Evolutionary conservation across 345 rosid species (phyloP).

Genomic region (Pistacia vera): DNA sequence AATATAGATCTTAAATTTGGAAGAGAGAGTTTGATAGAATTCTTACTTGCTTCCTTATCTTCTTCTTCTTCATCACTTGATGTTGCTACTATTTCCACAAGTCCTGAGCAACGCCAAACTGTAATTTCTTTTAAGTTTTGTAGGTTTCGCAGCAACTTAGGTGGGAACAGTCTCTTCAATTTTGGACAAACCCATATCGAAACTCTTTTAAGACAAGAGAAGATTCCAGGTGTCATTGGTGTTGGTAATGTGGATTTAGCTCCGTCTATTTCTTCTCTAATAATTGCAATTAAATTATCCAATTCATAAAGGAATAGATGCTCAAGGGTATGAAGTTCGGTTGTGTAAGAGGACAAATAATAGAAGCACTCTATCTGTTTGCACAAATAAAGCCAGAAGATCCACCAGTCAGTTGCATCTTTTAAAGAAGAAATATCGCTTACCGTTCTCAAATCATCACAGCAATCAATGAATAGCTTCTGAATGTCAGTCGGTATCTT

Average conservation of each 20-base stretch:
- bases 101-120: accelerated
- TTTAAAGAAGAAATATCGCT: neutral
- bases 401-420: no score
- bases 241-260: neutral
- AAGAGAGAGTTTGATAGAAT: neutral
- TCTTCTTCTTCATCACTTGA: no score
- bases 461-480: accelerated
- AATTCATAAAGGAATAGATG: neutral
- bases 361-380: neutral
- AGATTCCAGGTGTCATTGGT: neutral
- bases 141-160: neutral
- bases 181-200: no score
- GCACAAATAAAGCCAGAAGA: neutral
- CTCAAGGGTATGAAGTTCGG: neutral
- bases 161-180: neutral
- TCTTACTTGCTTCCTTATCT: neutral
- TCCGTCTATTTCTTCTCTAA: neutral
- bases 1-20: neutral
- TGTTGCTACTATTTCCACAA: no score
- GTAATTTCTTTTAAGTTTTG: neutral
- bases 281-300: neutral
- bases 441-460: neutral
- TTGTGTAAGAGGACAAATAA: neutral
- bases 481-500: neutral
- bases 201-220: no score